phyloP scores from a whole-genome alignment of 768 basidiomycete genomes.

The Amanita rubescens region DNA sequence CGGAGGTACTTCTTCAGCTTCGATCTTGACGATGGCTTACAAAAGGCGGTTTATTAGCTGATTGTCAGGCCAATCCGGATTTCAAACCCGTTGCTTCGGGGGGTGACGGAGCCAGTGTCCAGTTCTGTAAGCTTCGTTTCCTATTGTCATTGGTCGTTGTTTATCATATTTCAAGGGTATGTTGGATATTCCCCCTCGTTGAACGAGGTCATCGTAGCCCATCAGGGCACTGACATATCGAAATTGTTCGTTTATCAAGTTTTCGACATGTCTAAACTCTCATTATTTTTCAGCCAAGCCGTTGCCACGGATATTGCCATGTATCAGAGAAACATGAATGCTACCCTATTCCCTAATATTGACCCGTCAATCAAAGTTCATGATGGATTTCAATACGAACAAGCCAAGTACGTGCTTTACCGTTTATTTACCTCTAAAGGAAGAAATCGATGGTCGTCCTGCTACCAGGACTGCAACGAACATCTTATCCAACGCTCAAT shows the following conservation, averaged over 20 bases:
- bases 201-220: constrained; percentile 31
- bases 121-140: constrained; percentile 28
- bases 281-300: constrained; percentile 21
- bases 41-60: neutral
- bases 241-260: constrained; percentile 22
- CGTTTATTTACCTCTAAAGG: neutral
- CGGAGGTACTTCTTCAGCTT: constrained; percentile 24
- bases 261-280: neutral
- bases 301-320: constrained; percentile 31
- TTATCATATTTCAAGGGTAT: constrained; percentile 14
- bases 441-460: neutral
- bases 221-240: constrained; percentile 34
- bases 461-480: constrained; percentile 28
- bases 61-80: neutral
- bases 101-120: constrained; percentile 33
- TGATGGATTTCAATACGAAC: constrained; percentile 34
- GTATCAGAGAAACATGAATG: constrained; percentile 23
- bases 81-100: constrained; percentile 37
- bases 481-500: constrained; percentile 32
- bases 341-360: constrained; percentile 39
- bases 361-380: constrained; percentile 32
- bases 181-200: constrained; percentile 26
- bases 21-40: neutral
- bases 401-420: constrained; percentile 36
- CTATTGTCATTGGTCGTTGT: too few relatives aligned